Evolutionary conservation across 2,329 filamentous ascomycete genomes (phyloP).

Genomic region (Sporothrix brunneoviolacea): DNA sequence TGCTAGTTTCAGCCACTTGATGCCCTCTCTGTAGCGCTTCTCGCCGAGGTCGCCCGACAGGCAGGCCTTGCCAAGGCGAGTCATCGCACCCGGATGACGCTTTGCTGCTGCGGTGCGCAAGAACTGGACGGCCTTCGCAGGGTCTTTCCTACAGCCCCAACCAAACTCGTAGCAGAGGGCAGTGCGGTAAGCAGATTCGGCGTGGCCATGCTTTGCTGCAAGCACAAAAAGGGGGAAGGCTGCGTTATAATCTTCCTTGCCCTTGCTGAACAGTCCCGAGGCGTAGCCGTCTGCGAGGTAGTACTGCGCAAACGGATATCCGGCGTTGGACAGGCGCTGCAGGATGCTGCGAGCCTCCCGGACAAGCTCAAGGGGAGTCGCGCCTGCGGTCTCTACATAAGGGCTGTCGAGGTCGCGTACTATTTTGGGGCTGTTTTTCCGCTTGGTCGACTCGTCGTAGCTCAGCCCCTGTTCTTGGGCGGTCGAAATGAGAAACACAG

Average conservation of each 20-base stretch:
- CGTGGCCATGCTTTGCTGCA: constrained; percentile 93
- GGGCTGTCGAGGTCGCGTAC: constrained; percentile 42
- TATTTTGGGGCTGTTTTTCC: constrained; percentile 41
- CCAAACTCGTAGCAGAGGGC: constrained; percentile 97
- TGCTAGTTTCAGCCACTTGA: constrained; percentile 95
- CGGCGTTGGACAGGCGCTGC: constrained; percentile 75
- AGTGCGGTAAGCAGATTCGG: constrained; percentile 89
- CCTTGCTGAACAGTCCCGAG: constrained; percentile 91
- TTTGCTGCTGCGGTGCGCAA: constrained; percentile 86
- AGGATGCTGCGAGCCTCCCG: constrained; percentile 85
- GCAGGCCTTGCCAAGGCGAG: constrained; percentile 84
- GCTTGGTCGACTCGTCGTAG: constrained; percentile 38
- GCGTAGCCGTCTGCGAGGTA: constrained; percentile 93
- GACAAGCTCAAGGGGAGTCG: constrained; percentile 61
- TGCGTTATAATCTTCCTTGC: constrained; percentile 82
- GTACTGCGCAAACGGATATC: constrained; percentile 96
- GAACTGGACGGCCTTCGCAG: constrained; percentile 88
- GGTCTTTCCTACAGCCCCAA: constrained; percentile 89
- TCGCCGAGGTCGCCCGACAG: constrained; percentile 82
- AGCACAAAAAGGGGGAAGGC: constrained; percentile 90
- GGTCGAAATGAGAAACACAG: constrained; percentile 84
- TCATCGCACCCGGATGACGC: constrained; percentile 91
- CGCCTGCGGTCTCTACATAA: constrained; percentile 37
- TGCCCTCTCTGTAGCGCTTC: constrained; percentile 79
- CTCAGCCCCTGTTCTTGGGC: constrained; percentile 69